phyloP scores from a whole-genome alignment of 495 filamentous ascomycete species.

The Evansstolkia leycettana region DNA sequence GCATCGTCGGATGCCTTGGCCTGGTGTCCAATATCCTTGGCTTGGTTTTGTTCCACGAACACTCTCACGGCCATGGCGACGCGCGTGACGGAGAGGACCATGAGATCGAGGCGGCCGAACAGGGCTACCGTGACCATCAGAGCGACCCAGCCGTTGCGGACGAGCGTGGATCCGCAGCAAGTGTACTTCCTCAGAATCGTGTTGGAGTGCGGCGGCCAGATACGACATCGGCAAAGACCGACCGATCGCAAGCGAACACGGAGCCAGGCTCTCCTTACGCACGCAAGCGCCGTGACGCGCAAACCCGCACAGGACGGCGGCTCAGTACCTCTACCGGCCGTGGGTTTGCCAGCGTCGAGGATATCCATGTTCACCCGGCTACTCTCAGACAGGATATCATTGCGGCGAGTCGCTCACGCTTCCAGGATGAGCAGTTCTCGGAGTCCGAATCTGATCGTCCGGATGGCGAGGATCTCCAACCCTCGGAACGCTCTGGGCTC shows the following conservation, averaged over 20 bases:
- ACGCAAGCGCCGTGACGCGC: constrained; percentile 23
- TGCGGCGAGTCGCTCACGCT: constrained; percentile 47
- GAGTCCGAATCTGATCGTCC: constrained; percentile 40
- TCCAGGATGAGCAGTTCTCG: constrained; percentile 38
- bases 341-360: constrained; percentile 46
- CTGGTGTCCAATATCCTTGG: constrained; percentile 86
- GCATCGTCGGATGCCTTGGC: constrained; percentile 76
- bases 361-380: constrained; percentile 78
- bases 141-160: constrained; percentile 21
- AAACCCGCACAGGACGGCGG: constrained; percentile 37
- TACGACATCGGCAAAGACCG: constrained; percentile 22
- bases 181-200: constrained; percentile 27
- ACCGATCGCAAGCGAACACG: constrained; percentile 19
- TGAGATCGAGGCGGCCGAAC: constrained; percentile 13
- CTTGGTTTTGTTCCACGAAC: constrained; percentile 81
- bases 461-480: constrained; percentile 34
- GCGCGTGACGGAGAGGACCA: constrained; percentile 29
- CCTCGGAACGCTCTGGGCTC: constrained; percentile 27
- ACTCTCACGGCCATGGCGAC: constrained; percentile 68
- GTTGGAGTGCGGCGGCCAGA: constrained; percentile 9
- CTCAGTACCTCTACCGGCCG: constrained; percentile 38
- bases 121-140: constrained; percentile 17
- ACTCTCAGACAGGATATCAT: constrained; percentile 88
- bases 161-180: constrained; percentile 33
- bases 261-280: constrained; percentile 17